These are phyloP conservation scores for Taxillus chinensis DNA, from an alignment of 164 flowering plant genomes.

Conservation along the genomic window DNA sequence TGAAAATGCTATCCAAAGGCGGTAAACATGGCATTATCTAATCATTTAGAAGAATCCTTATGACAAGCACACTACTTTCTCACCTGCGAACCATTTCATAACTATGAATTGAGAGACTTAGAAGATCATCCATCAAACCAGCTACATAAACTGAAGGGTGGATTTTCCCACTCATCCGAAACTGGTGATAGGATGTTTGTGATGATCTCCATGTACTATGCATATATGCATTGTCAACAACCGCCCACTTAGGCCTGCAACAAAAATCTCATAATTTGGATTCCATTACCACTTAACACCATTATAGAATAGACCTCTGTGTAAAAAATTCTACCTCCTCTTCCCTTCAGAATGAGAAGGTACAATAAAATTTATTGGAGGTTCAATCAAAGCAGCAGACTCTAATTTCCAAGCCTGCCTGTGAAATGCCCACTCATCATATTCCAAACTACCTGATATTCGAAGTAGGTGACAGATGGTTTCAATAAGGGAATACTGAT, in stretches of 20 bases:
- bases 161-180: constrained; percentile 41
- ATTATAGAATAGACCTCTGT: constrained; percentile 1
- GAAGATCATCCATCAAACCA: constrained; percentile 74
- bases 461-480: constrained; percentile 5
- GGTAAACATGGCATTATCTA: too few species aligned
- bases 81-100: constrained; percentile 92
- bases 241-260: constrained; percentile 94
- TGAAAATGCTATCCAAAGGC: too few species aligned
- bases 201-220: constrained; percentile 97
- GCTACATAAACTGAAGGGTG: constrained; percentile 56
- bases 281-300: constrained; percentile 2
- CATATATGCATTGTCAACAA: constrained; percentile 89
- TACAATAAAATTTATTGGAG: constrained; percentile 72
- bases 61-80: constrained; percentile 19
- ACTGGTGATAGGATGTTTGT: constrained; percentile 86
- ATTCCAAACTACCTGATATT: constrained; percentile 79
- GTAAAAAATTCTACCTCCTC: constrained; percentile 41
- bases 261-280: neutral
- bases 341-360: constrained; percentile 75
- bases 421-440: constrained; percentile 93
- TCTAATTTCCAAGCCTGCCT: constrained; percentile 95
- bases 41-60: too few species aligned
- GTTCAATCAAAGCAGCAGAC: constrained; percentile 85
- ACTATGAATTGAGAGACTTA: constrained; percentile 66
- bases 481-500: constrained; percentile 2